Percentiles rank a stretch among this genome's conserved stretches.
These are phyloP conservation scores for Scolecobasidium constrictum DNA, from an alignment of 2,329 filamentous ascomycete genomes.

Conservation along the genomic window DNA sequence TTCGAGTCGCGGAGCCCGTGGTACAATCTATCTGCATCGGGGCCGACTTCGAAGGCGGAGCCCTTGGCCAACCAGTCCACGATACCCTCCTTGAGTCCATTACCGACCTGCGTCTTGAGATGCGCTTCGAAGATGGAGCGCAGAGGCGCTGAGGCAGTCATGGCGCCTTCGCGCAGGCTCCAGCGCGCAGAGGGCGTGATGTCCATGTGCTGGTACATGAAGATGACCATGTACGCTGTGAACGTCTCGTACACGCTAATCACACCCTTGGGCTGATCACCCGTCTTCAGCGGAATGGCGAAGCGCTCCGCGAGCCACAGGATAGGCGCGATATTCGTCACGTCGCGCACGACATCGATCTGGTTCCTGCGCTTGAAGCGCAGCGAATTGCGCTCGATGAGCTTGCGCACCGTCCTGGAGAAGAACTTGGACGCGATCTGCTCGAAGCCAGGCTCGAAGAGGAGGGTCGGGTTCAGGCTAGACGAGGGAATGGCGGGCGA, in stretches of 20 bases:
- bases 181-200: conserved; percentile 38
- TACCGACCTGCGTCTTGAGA: conserved; percentile 30
- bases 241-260: conserved; percentile 37
- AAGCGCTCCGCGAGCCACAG: conserved; percentile 54
- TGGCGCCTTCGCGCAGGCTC: conserved; percentile 35
- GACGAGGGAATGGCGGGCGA: conserved; percentile 23
- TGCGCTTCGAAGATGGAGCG: conserved; percentile 32
- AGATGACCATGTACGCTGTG: conserved; percentile 32
- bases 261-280: conserved; percentile 46
- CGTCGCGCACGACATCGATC: conserved; percentile 49
- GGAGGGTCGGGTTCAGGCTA: conserved; percentile 33
- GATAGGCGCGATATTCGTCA: conserved; percentile 56
- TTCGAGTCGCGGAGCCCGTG: conserved; percentile 36
- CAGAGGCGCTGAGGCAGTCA: conserved; percentile 28
- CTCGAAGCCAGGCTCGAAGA: conserved; percentile 35
- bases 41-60: conserved; percentile 37
- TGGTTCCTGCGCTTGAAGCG: conserved; percentile 34
- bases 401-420: conserved; percentile 28
- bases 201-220: conserved; percentile 44
- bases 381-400: conserved; percentile 37
- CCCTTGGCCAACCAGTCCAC: conserved; percentile 38
- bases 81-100: conserved; percentile 29
- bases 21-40: conserved; percentile 41
- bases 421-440: conserved; percentile 33
- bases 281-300: conserved; percentile 55